These are phyloP conservation scores for Trypanosoma congolense DNA, from an alignment of 208 protist genomes.

Conservation along the genomic window DNA sequence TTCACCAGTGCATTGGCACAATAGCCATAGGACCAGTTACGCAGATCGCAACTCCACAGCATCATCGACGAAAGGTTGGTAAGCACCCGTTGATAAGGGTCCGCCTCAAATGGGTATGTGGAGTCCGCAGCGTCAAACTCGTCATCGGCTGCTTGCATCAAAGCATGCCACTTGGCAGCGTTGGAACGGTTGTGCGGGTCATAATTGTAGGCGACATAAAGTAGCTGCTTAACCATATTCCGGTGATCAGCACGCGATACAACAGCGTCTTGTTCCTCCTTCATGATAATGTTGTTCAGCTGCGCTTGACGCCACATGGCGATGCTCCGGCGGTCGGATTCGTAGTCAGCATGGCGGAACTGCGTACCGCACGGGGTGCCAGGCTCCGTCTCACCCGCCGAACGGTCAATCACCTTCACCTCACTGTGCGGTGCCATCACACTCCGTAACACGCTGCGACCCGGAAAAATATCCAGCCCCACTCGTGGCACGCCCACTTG, in stretches of 20 bases:
- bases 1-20: conserved; percentile 42
- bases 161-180: conserved; percentile 55
- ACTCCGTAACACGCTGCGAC: neutral
- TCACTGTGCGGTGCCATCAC: conserved; percentile 3
- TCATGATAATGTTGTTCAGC: conserved; percentile 74
- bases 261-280: conserved; percentile 31
- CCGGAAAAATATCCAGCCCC: neutral
- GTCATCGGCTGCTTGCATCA: conserved; percentile 62
- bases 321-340: conserved; percentile 48
- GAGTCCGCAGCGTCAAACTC: conserved; percentile 78
- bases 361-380: neutral
- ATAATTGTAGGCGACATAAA: conserved; percentile 57
- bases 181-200: conserved; percentile 55
- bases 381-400: neutral
- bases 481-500: neutral
- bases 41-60: conserved; percentile 62
- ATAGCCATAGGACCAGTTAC: conserved; percentile 69
- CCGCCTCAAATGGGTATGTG: conserved; percentile 69
- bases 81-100: conserved; percentile 79
- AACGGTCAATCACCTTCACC: neutral
- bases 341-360: conserved; percentile 21
- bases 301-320: conserved; percentile 50
- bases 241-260: conserved; percentile 77
- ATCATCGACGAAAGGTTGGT: conserved; percentile 86
- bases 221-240: conserved; percentile 79